Evolutionary conservation across 345 rosid genomes (phyloP).

Genomic region (Abelmoschus esculentus): DNA sequence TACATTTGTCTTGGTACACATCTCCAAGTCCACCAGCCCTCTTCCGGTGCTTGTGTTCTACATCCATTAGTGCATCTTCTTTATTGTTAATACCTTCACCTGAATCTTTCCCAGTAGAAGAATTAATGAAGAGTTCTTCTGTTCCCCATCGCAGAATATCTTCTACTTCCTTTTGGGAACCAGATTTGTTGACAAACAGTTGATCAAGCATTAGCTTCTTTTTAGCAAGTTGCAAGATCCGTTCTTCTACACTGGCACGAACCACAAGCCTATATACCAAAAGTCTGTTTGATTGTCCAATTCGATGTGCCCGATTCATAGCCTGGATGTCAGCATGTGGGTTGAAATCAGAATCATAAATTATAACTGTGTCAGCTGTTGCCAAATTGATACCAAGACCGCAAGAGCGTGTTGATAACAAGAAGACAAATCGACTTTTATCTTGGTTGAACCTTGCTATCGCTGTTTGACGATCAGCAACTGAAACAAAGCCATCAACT

Average conservation of each 20-base stretch:
- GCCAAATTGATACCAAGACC: slow-evolving; percentile 99
- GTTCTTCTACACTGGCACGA: slow-evolving; percentile 98
- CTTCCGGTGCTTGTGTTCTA: slow-evolving; percentile 81
- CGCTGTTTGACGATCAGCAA: slow-evolving; percentile 92
- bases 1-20: slow-evolving; percentile 94
- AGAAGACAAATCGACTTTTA: slow-evolving; percentile 90
- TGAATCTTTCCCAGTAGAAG: slow-evolving; percentile 60
- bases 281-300: slow-evolving; percentile 93
- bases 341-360: slow-evolving; percentile 98
- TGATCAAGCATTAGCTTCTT: slow-evolving; percentile 99
- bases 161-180: slow-evolving; percentile 98
- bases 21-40: slow-evolving; percentile 94
- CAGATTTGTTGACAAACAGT: slow-evolving; percentile 97
- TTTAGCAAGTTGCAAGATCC: slow-evolving; percentile 97
- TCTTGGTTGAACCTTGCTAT: slow-evolving; percentile 94
- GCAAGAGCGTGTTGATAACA: slow-evolving; percentile 97
- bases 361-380: slow-evolving; percentile 92
- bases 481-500: slow-evolving; percentile 98
- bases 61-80: slow-evolving; percentile 49
- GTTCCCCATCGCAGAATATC: slow-evolving; percentile 99
- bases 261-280: slow-evolving; percentile 99
- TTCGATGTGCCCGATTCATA: slow-evolving; percentile 99
- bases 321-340: slow-evolving; percentile 99
- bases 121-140: slow-evolving; percentile 81
- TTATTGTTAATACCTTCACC: slow-evolving; percentile 47